Conservation (phyloP, 129 eudicot genomes). For the Tanacetum coccineum region DNA sequence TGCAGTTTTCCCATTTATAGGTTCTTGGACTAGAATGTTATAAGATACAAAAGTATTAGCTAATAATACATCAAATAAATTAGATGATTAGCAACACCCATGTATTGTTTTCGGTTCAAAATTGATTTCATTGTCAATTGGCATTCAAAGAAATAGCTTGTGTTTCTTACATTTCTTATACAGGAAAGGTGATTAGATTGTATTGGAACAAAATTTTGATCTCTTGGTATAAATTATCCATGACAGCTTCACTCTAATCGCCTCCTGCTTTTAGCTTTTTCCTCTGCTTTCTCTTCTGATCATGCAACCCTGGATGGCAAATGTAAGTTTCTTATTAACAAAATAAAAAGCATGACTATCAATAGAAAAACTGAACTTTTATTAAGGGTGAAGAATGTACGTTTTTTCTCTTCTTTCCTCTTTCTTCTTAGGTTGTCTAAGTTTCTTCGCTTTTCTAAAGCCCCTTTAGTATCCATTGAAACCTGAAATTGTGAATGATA, state of each 20-base stretch:
- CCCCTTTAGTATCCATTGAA: no score
- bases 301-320: conserved; percentile 61
- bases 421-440: conserved; percentile 65
- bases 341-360: not conserved
- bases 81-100: not conserved
- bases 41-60: conserved; percentile 8
- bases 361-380: not conserved
- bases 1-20: conserved; percentile 74
- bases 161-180: conserved; percentile 7
- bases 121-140: conserved; percentile 6
- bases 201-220: conserved; percentile 25
- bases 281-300: conserved; percentile 66
- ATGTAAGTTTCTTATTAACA: conserved; percentile 4
- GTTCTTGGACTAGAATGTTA: conserved; percentile 62
- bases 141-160: not conserved
- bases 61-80: conserved; percentile 1
- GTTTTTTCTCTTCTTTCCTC: conserved; percentile 81
- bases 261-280: conserved; percentile 51
- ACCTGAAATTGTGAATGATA: not conserved
- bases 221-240: conserved; percentile 7
- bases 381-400: conserved; percentile 27
- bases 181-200: conserved; percentile 6
- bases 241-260: conserved; percentile 23
- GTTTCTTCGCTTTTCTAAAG: conserved; percentile 37
- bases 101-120: conserved; percentile 13